Base-by-base conservation (phyloP, 345 rosid species). In the Eucalyptus marginata region DNA sequence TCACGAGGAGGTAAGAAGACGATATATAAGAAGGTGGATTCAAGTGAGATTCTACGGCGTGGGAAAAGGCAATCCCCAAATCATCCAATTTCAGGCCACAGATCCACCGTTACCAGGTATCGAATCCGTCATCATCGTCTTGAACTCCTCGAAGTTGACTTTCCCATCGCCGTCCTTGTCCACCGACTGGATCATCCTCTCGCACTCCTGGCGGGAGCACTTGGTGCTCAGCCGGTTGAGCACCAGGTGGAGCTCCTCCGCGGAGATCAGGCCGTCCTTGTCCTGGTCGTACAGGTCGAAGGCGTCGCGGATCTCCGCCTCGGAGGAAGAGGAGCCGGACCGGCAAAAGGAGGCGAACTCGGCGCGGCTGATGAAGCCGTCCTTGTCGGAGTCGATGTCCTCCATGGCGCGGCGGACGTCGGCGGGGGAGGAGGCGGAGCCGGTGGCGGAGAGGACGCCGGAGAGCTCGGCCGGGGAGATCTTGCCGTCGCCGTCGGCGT, bases 131-230 rank as follows among this genome's bases (percentile, higher is more conserved):
- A 93, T 93, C 94, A 93, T 91, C 91, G 88, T 88, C 92, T 90
- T 64, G 87, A 93, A 93, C 92, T 93, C 95, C 87, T 84, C 89
- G 89, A 91, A 93, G 89, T 92, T 89, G 25, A 93, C 94, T 5
- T 13, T 88, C 47, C 94, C 94, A 31, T 93, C 94, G 14, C 94
- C 93, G 58, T 93, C 90, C 18, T 92, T 79, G 88, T 93, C 95
- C 56, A 93, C 95, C 25, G 87, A 46, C 81, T 49, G 66, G 68
- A 93, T 90, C 94, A 92, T 93, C 91, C 86, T 81, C 20, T 13
- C 88, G 91, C 95, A 93, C 81, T 91, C 95, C 71, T 90, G 90
- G 88, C 86, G 87, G n/a, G 92, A 87, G 89, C 94, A 91, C 86
- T 18, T 80, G 89, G 92, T 86, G 71, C 90, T 93, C 87, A 93